Conservation (phyloP, 108 stramenopile species). For the Nannochloropsis gaditana region DNA sequence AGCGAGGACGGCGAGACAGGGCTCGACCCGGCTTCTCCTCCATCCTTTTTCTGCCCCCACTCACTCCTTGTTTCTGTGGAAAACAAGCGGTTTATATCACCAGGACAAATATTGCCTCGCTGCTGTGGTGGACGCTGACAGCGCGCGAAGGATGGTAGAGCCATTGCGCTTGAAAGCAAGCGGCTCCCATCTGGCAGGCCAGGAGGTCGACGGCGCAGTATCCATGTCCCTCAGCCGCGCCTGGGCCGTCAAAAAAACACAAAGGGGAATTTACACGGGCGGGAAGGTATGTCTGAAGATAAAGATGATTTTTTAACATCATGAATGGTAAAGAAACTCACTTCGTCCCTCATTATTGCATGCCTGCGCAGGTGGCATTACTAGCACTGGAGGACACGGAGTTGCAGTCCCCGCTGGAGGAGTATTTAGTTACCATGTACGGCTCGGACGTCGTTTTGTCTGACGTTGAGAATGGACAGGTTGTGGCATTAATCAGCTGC, state of each 20-base stretch:
- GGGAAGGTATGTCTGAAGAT: not conserved
- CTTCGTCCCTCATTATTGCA: not conserved
- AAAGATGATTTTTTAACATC: not conserved
- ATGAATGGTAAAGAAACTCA: not conserved
- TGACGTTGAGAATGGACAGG: conserved; percentile 1
- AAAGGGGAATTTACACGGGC: not conserved
- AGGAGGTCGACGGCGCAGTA: not conserved
- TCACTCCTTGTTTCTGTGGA: not conserved
- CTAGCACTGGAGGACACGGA: not conserved
- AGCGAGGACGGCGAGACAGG: no score
- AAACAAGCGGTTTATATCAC: no score
- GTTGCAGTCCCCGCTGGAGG: not conserved
- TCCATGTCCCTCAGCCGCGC: not conserved
- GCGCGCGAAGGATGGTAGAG: not conserved
- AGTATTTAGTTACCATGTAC: not conserved
- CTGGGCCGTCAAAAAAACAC: conserved; percentile 5
- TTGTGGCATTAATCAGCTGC: not conserved
- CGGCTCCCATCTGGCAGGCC: not conserved
- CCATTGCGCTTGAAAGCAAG: not conserved
- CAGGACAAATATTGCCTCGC: not conserved
- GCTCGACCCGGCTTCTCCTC: not conserved
- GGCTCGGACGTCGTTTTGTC: not conserved
- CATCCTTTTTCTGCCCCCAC: not conserved
- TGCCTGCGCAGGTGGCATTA: not conserved
- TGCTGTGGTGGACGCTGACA: not conserved